phyloP scores from a whole-genome alignment of 2,329 filamentous ascomycete genomes.

The Botrytis hyacinthi region DNA sequence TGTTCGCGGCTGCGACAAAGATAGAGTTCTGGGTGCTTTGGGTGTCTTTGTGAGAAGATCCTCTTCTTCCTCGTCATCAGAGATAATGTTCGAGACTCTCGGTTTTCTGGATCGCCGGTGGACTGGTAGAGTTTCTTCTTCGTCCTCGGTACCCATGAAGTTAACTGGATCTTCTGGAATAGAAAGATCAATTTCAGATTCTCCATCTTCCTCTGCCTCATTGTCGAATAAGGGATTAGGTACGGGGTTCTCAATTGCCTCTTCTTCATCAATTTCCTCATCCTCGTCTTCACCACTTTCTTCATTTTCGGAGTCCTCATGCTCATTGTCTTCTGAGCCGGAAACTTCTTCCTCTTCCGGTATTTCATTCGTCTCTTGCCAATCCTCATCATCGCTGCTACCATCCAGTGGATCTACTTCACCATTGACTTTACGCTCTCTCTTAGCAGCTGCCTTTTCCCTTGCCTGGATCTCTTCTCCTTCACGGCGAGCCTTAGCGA shows the following conservation, averaged over 20 bases:
- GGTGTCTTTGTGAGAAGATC: slow-evolving; percentile 32
- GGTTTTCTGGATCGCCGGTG: slow-evolving; percentile 26
- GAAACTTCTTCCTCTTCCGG: slow-evolving; percentile 44
- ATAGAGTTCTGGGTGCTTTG: slow-evolving; percentile 29
- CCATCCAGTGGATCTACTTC: slow-evolving; percentile 47
- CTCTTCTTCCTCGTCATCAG: slow-evolving; percentile 47
- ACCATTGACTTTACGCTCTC: slow-evolving; percentile 49
- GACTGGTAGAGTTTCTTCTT: slow-evolving; percentile 34
- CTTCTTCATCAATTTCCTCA: slow-evolving; percentile 45
- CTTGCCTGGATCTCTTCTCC: slow-evolving; percentile 73
- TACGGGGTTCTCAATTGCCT: slow-evolving; percentile 41
- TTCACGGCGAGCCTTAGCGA: slow-evolving; percentile 79
- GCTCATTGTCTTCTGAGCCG: slow-evolving; percentile 42
- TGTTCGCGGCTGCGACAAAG: slow-evolving; percentile 39
- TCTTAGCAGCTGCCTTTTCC: slow-evolving; percentile 73
- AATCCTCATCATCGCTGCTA: slow-evolving; percentile 57
- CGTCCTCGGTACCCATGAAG: slow-evolving; percentile 31
- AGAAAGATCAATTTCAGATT: slow-evolving; percentile 31
- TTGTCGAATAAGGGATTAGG: slow-evolving; percentile 35
- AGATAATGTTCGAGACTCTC: slow-evolving; percentile 37
- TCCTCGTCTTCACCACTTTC: slow-evolving; percentile 31
- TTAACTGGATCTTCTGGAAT: slow-evolving; percentile 37
- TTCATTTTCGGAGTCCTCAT: slow-evolving; percentile 41
- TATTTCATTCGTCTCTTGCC: slow-evolving; percentile 46
- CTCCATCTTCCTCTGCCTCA: slow-evolving; percentile 42